A percentile compares a stretch with the other conserved stretches of the same genome.
These are phyloP conservation scores for Physcomitrellopsis africana DNA, from an alignment of 225 moss, liverwort and hornwort genomes.

Conservation along the genomic window DNA sequence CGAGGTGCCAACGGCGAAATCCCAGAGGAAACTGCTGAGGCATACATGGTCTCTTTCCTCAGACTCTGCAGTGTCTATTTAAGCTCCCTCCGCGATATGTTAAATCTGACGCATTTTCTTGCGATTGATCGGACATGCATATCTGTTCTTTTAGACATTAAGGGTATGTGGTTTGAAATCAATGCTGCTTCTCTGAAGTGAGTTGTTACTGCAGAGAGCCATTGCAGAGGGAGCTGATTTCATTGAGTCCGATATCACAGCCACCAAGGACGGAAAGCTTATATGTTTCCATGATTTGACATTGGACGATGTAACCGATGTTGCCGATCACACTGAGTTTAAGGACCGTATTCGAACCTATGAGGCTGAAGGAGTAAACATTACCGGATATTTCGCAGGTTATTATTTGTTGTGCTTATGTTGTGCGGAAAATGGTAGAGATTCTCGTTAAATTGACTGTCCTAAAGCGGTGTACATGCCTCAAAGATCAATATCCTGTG, in stretches of 20 bases:
- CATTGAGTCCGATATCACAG: constrained; percentile 81
- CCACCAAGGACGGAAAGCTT: constrained; percentile 77
- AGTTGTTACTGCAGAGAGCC: constrained; percentile 63
- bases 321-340: constrained; percentile 66
- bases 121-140: neutral
- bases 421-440: neutral
- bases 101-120: neutral
- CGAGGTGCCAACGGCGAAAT: constrained; percentile 55
- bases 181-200: neutral
- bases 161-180: constrained; percentile 17
- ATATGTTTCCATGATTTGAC: constrained; percentile 80
- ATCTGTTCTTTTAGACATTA: neutral
- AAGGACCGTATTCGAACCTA: constrained; percentile 71
- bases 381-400: constrained; percentile 80
- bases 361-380: constrained; percentile 56
- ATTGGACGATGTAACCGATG: constrained; percentile 64
- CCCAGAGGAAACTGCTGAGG: constrained; percentile 48
- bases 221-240: constrained; percentile 83
- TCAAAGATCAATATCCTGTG: too few relatives aligned
- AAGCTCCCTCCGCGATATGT: neutral
- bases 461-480: too few relatives aligned
- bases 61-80: neutral
- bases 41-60: constrained; percentile 38
- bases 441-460: neutral
- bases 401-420: neutral